These are phyloP conservation scores for Penicillium salamii DNA, from an alignment of 495 filamentous ascomycete genomes.

Conservation along the genomic window DNA sequence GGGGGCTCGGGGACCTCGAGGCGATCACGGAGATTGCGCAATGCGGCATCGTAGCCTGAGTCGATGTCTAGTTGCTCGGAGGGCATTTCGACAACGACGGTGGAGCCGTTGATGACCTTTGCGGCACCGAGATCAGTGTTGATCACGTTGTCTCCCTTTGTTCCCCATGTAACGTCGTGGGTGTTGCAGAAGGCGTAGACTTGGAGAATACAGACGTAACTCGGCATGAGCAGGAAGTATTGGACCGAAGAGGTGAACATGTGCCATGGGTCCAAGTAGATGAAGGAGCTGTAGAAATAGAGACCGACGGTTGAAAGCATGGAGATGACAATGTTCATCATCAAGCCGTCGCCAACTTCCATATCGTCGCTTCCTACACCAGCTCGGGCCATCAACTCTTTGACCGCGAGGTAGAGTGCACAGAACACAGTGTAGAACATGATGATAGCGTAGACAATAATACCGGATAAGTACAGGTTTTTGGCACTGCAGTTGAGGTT, in stretches of 20 bases:
- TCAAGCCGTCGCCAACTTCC: slow-evolving; percentile 74
- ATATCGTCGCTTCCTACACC: slow-evolving; percentile 39
- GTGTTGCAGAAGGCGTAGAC: slow-evolving; percentile 99
- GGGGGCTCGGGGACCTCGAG: slow-evolving; percentile 68
- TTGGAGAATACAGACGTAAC: slow-evolving; percentile 95
- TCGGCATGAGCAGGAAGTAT: slow-evolving; percentile 89
- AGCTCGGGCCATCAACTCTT: slow-evolving; percentile 61
- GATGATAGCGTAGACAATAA: slow-evolving; percentile 86
- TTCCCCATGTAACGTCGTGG: slow-evolving; percentile 98
- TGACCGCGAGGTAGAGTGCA: slow-evolving; percentile 78
- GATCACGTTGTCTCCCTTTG: slow-evolving; percentile 95
- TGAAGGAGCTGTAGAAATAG: slow-evolving; percentile 92
- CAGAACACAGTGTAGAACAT: slow-evolving; percentile 96
- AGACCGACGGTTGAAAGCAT: slow-evolving; percentile 84
- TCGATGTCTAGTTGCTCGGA: slow-evolving; percentile 98
- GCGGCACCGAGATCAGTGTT: slow-evolving; percentile 89
- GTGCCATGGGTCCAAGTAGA: slow-evolving; percentile 99
- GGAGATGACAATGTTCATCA: slow-evolving; percentile 93
- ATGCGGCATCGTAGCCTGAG: slow-evolving; percentile 92
- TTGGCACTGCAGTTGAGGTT: slow-evolving; percentile 55
- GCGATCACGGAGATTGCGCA: slow-evolving; percentile 92
- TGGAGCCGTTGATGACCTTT: slow-evolving; percentile 63
- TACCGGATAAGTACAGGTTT: slow-evolving; percentile 81
- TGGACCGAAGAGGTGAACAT: slow-evolving; percentile 94
- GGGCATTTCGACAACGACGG: slow-evolving; percentile 86